phyloP scores from a whole-genome alignment of 2,329 filamentous ascomycete species.

The Aspergillus sp. region DNA sequence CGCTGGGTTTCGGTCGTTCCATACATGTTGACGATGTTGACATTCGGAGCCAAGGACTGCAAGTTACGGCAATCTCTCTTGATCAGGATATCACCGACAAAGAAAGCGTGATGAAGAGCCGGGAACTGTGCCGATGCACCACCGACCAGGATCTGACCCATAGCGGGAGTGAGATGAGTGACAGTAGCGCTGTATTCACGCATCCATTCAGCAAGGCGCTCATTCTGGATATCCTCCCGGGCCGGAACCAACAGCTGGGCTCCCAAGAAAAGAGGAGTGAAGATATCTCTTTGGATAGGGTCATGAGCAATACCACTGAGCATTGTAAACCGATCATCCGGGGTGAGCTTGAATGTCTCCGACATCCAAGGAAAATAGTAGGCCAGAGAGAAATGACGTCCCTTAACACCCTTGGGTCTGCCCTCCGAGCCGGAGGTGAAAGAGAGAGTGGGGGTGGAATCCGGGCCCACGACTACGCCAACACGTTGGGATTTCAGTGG shows the following conservation, averaged over 20 bases:
- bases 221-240: constrained; percentile 80
- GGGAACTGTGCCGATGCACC: constrained; percentile 76
- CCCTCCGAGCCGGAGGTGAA: constrained; percentile 75
- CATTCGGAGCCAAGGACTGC: constrained; percentile 72
- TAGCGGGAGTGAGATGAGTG: constrained; percentile 89
- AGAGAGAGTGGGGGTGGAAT: constrained; percentile 72
- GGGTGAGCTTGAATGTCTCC: constrained; percentile 69
- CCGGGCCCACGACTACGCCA: constrained; percentile 77
- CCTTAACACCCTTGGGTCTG: constrained; percentile 79
- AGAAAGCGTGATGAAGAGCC: constrained; percentile 75
- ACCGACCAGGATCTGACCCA: constrained; percentile 93
- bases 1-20: constrained; percentile 83
- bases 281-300: constrained; percentile 67
- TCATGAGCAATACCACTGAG: constrained; percentile 75
- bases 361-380: constrained; percentile 96
- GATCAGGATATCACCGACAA: constrained; percentile 86
- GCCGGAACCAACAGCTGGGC: constrained; percentile 75
- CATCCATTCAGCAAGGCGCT: constrained; percentile 87
- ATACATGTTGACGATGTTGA: constrained; percentile 79
- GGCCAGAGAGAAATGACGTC: constrained; percentile 80
- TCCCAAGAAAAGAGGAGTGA: constrained; percentile 85
- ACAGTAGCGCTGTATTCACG: constrained; percentile 69
- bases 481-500: constrained; percentile 57
- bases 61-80: constrained; percentile 76
- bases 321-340: constrained; percentile 75